A percentile compares a stretch with the other conserved stretches of the same genome.
phyloP scores from a whole-genome alignment of 805 yeast species.

The Maudiozyma bulderi region DNA sequence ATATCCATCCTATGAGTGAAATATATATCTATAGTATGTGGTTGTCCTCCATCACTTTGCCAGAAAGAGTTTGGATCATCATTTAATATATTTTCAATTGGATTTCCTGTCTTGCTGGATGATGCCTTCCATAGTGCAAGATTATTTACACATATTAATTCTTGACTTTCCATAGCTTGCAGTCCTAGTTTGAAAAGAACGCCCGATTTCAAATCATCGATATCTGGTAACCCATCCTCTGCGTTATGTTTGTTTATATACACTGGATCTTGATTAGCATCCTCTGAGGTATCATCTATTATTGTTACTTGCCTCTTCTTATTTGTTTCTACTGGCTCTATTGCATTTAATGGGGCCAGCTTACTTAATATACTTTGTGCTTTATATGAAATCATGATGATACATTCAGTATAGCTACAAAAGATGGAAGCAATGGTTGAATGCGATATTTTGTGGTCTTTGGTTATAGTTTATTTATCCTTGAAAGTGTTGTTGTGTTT shows the following conservation, averaged over 20 bases:
- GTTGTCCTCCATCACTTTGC: slow-evolving; percentile 93
- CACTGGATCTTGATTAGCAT: slow-evolving; percentile 10
- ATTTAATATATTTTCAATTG: slow-evolving; percentile 61
- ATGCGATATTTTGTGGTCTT: too few relatives aligned
- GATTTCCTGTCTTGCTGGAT: slow-evolving; percentile 62
- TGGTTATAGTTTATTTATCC: too few relatives aligned
- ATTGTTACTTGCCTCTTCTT: neutral
- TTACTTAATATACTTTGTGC: slow-evolving; percentile 1
- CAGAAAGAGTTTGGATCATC: slow-evolving; percentile 68
- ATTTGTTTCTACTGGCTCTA: neutral
- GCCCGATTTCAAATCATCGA: neutral
- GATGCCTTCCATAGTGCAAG: slow-evolving; percentile 81
- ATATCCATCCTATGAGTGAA: slow-evolving; percentile 70
- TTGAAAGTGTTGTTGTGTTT: too few relatives aligned
- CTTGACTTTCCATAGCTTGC: slow-evolving; percentile 25
- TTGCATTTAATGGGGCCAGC: slow-evolving; percentile 3
- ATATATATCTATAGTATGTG: slow-evolving; percentile 71
- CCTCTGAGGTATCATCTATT: slow-evolving; percentile 13
- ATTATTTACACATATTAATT: slow-evolving; percentile 66
- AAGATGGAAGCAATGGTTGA: too few relatives aligned
- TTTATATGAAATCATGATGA: neutral
- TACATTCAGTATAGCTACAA: neutral
- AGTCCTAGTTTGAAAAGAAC: slow-evolving; percentile 16
- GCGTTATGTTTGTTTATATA: slow-evolving; percentile 11
- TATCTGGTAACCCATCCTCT: slow-evolving; percentile 3